Evolutionary conservation across 1,139 yeast species (phyloP).

Genomic region (Candida frijolesensis): DNA sequence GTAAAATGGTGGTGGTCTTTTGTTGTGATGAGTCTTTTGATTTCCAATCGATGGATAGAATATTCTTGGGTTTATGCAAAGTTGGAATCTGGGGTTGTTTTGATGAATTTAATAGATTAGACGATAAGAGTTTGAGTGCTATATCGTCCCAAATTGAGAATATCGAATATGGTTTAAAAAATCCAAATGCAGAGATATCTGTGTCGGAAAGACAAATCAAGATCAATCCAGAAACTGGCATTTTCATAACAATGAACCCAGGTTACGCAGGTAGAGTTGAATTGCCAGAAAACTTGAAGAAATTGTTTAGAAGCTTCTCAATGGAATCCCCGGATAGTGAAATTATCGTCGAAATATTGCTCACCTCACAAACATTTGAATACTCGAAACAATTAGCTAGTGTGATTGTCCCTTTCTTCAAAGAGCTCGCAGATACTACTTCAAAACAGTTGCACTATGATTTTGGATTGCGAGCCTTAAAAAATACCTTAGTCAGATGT

Average conservation of each 20-base stretch:
- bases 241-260: slow-evolving; percentile 93
- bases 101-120: slow-evolving; percentile 90
- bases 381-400: slow-evolving; percentile 50
- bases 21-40: slow-evolving; percentile 92
- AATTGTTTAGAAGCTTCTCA: slow-evolving; percentile 73
- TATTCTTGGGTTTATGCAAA: slow-evolving; percentile 78
- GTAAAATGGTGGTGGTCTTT: slow-evolving; percentile 81
- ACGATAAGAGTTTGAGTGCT: slow-evolving; percentile 74
- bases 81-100: slow-evolving; percentile 96
- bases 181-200: slow-evolving; percentile 31
- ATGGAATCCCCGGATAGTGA: slow-evolving; percentile 75
- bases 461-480: slow-evolving; percentile 84
- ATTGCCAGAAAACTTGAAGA: slow-evolving; percentile 85
- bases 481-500: slow-evolving; percentile 62
- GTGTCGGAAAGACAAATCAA: slow-evolving; percentile 48
- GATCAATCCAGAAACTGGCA: slow-evolving; percentile 61
- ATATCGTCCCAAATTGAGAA: slow-evolving; percentile 80
- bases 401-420: slow-evolving; percentile 59
- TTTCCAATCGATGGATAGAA: slow-evolving; percentile 75
- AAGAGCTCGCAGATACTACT: slow-evolving; percentile 35
- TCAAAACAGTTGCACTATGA: slow-evolving; percentile 78
- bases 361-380: slow-evolving; percentile 72
- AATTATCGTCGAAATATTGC: slow-evolving; percentile 69
- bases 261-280: slow-evolving; percentile 81
- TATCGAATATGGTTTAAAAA: slow-evolving; percentile 58